These are phyloP conservation scores for Lumnitzera racemosa DNA, from an alignment of 345 rosid species.

Conservation along the genomic window DNA sequence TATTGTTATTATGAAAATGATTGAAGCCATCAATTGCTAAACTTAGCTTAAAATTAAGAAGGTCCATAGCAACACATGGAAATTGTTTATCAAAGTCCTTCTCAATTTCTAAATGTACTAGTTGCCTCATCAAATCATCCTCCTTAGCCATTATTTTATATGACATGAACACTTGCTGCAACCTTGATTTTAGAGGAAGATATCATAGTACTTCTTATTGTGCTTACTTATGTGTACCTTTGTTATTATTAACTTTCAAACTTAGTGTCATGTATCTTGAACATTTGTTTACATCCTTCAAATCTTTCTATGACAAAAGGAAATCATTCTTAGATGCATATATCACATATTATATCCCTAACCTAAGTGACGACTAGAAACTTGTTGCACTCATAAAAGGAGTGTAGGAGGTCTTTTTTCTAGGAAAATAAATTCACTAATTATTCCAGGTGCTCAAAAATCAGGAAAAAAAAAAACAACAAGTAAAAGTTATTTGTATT, in stretches of 20 bases:
- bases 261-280: not conserved
- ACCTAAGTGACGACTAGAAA: not conserved
- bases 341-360: not conserved
- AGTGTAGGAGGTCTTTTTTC: not conserved
- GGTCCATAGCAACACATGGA: not conserved
- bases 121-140: not conserved
- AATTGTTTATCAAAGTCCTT: not conserved
- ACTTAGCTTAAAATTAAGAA: not conserved
- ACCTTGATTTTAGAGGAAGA: slow-evolving; percentile 5
- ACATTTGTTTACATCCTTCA: not conserved
- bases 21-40: slow-evolving; percentile 4
- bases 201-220: not conserved
- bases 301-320: not conserved
- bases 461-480: no score
- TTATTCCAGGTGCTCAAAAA: no score
- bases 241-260: not conserved
- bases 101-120: not conserved
- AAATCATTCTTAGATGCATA: not conserved
- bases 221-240: not conserved
- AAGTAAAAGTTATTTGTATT: no score
- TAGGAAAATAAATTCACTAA: not conserved
- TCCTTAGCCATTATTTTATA: not conserved
- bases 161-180: not conserved
- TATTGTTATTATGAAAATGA: slow-evolving; percentile 2
- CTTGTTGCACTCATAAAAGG: slow-evolving; percentile 1